Conservation (phyloP, 2,329 filamentous ascomycete species). For the Aspergillus tamarii region DNA sequence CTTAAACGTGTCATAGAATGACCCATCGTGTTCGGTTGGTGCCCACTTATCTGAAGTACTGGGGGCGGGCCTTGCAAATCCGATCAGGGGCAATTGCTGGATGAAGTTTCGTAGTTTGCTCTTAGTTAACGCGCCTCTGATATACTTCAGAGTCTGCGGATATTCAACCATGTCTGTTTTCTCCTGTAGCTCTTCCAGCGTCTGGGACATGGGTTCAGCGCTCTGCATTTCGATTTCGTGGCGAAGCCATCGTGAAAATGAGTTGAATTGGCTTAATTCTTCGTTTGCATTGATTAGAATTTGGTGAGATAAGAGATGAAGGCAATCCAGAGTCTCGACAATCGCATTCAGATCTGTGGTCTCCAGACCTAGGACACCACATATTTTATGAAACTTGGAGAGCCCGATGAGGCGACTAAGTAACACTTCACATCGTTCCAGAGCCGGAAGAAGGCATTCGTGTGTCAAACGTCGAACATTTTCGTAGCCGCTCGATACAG, state of each 20-base stretch:
- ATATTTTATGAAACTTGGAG: slow-evolving; percentile 73
- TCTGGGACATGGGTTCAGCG: slow-evolving; percentile 61
- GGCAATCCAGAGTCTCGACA: slow-evolving; percentile 71
- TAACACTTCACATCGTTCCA: slow-evolving; percentile 81
- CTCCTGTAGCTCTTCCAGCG: slow-evolving; percentile 72
- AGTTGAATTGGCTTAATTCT: slow-evolving; percentile 75
- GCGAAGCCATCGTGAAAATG: slow-evolving; percentile 82
- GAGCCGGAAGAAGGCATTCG: slow-evolving; percentile 83
- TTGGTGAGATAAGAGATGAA: slow-evolving; percentile 76
- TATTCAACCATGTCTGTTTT: slow-evolving; percentile 77
- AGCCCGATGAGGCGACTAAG: slow-evolving; percentile 82
- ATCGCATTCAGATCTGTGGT: slow-evolving; percentile 62
- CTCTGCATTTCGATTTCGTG: slow-evolving; percentile 79
- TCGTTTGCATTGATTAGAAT: slow-evolving; percentile 71
- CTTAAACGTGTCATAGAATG: slow-evolving; percentile 52
- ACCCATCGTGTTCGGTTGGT: slow-evolving; percentile 37
- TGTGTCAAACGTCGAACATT: slow-evolving; percentile 77
- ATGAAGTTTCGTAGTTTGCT: slow-evolving; percentile 68
- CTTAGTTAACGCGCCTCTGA: slow-evolving; percentile 68
- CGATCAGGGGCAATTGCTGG: slow-evolving; percentile 40
- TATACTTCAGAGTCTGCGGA: slow-evolving; percentile 73
- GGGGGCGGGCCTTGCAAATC: slow-evolving; percentile 28
- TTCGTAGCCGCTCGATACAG: slow-evolving; percentile 75
- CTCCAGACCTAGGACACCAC: slow-evolving; percentile 68
- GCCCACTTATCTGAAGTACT: slow-evolving; percentile 52